Base-by-base conservation (phyloP, 345 rosid genomes). In the Syzygium aromaticum region DNA sequence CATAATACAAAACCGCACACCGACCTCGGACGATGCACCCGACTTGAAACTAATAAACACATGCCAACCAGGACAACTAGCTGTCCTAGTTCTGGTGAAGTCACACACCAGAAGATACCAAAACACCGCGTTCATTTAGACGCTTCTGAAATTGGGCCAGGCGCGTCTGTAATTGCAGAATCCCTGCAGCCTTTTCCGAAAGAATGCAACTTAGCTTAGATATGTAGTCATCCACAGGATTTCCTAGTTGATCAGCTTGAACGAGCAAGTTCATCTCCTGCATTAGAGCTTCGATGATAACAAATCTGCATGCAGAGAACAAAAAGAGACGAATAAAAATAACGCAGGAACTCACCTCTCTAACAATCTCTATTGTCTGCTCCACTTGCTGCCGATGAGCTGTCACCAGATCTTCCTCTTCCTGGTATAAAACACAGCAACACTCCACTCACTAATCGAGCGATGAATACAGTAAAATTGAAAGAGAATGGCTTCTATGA, bases 211-310 rank as follows among this genome's bases (percentile, higher is more conserved):
- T 92, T 73, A 94, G 87, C 86, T 90, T 94, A 46, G 91, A 84
- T 53, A 94, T 86, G 90, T 93, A 94, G 86, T 90, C 90, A 85
- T 93, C 94, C 46, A 93, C 89, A 51, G 90, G 93, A 89, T 94
- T 94, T 77, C 95, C 95, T 15, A 94, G 95, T 90, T 92, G 94
- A 87, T 94, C 94, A 59, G 91, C 96, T 92, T 92, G 91, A 89
- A 89, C 93, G 3, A 93, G 91, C 87, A 94, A 89, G 86, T 90
- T 86, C 96, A 93, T 94, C 90, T 94, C 96, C 96, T 94, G 90
- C 89, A 87, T 87, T 40, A 27, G 77, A 52, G 54, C 78, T 9
- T 77, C 5, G 51, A 67, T 33, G 77, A 59, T 38, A 54, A 84
- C n/a, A 28, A 85, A 19, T 53, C n/a, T 30, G 56, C 61, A 57